Evolutionary conservation across 768 basidiomycete genomes (phyloP), one percentile per base, ranked within the genome.

Genomic region (Pulveroboletus frians): DNA sequence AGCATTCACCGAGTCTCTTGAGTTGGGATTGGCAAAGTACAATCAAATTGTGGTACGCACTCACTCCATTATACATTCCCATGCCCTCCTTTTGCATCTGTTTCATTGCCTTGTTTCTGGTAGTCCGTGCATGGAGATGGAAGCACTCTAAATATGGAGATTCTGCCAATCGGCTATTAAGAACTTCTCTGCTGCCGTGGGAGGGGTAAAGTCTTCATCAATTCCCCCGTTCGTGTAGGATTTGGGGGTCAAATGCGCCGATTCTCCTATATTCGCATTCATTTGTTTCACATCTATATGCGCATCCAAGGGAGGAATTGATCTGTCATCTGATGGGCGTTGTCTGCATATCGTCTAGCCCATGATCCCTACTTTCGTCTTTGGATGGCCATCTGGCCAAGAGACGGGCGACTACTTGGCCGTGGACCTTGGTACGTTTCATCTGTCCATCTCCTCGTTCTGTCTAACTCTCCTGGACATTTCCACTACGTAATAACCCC

Each of bases 361-460:
- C 15, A 92, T 93, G 96, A 91, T 98, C 45, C 96, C 96, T 4
- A 94, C 96, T 0, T 99, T 75, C 67, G 96, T 98, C 42, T 97
- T 98, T 59, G 88, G 87, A 23, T 98, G 92, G 87, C 96, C 96
- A 6, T 81, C 84, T 9, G 92, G 94, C 4, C 69, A 87, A 50
- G 96, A 99, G 73, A 76, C 73, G 11, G 95, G 96, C 10, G 86
- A 93, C 46, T 96, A 76, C 68, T 83, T 98, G 32, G 92, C 96
- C 8, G 72, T 99, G 29, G 89, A 92, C 68, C 84, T 92, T 31
- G 89, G 88, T 87, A 58, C 61, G 82, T 72, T 30, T 42, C 9
- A 5, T 39, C 35, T 29, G n/a, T 20, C 34, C 43, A 18, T 39
- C 17, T 8, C 39, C 17, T 27, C 27, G n/a, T 34, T 47, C n/a